phyloP scores from a whole-genome alignment of 176 grass and related monocot genomes.

The Oryza officinalis region DNA sequence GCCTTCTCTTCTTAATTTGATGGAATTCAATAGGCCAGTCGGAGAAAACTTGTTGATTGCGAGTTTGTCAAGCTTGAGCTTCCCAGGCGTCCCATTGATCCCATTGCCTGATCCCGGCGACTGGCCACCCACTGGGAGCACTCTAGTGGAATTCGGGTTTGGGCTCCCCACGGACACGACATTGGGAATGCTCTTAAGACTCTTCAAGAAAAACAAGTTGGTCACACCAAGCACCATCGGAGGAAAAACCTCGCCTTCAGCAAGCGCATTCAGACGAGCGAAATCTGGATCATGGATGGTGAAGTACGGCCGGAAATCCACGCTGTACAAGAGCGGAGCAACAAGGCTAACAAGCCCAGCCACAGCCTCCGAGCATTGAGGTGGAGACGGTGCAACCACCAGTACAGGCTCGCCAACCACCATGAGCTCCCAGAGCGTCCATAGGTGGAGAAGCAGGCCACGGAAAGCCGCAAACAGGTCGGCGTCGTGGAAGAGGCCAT shows the following conservation, averaged over 20 bases:
- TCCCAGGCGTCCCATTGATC: conserved; percentile 49
- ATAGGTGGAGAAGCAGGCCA: conserved; percentile 77
- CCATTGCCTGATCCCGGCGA: conserved; percentile 29
- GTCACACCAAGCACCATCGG: conserved; percentile 86
- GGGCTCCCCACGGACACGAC: conserved; percentile 80
- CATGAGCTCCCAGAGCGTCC: conserved; percentile 97
- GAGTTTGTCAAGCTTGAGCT: conserved; percentile 73
- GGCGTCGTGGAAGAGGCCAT: conserved; percentile 85
- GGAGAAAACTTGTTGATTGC: conserved; percentile 87
- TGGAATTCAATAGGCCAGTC: conserved; percentile 72
- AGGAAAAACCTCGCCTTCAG: conserved; percentile 71
- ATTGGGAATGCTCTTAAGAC: conserved; percentile 75
- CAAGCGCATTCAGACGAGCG: conserved; percentile 71
- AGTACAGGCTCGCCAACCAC: conserved; percentile 73
- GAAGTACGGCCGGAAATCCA: conserved; percentile 91
- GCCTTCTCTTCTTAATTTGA: conserved; percentile 86
- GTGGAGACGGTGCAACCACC: conserved; percentile 74
- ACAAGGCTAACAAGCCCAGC: conserved; percentile 87
- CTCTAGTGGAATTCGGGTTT: conserved; percentile 67
- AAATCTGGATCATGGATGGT: conserved; percentile 99
- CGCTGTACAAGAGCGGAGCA: conserved; percentile 70
- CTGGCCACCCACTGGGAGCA: conserved; percentile 45
- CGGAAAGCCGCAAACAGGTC: conserved; percentile 89
- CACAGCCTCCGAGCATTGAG: conserved; percentile 93
- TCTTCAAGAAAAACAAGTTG: conserved; percentile 94